phyloP scores from a whole-genome alignment of 2,329 filamentous ascomycete genomes.

The Whalleya microplaca region DNA sequence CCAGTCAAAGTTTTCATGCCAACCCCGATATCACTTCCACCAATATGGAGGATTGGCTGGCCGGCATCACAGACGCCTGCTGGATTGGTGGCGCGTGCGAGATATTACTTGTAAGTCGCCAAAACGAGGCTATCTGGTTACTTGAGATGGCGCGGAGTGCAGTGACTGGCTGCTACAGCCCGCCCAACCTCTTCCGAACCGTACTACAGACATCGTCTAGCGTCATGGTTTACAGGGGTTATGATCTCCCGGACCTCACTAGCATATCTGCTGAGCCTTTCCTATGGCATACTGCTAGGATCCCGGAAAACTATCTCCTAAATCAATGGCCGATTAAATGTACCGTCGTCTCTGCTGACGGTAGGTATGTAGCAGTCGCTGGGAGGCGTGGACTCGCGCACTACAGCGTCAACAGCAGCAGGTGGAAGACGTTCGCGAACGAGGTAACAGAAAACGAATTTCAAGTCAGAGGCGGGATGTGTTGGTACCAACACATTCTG shows the following conservation, averaged over 20 bases:
- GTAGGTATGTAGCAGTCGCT: constrained; percentile 94
- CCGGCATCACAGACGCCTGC: constrained; percentile 73
- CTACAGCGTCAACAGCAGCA: constrained; percentile 90
- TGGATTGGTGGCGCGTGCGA: constrained; percentile 92
- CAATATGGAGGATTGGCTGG: constrained; percentile 84
- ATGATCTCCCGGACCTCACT: constrained; percentile 87
- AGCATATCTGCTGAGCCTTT: constrained; percentile 91
- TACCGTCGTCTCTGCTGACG: constrained; percentile 87
- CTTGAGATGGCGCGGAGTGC: constrained; percentile 93
- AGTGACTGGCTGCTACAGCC: constrained; percentile 88
- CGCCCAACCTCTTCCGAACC: constrained; percentile 87
- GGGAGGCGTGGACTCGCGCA: constrained; percentile 89
- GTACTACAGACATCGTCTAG: constrained; percentile 86
- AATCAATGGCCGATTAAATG: constrained; percentile 93
- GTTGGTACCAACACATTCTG: constrained; percentile 95
- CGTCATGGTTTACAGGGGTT: constrained; percentile 90
- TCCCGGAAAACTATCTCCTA: constrained; percentile 81
- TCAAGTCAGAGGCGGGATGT: constrained; percentile 92
- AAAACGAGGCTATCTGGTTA: constrained; percentile 80
- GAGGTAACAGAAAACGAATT: constrained; percentile 85
- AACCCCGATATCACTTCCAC: constrained; percentile 65
- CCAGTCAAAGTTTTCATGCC: constrained; percentile 79
- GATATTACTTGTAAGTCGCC: constrained; percentile 72
- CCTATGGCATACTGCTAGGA: constrained; percentile 91
- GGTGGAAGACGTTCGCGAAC: constrained; percentile 94